Conservation (phyloP, 257 asterid genomes). For the Fraxinus cuspidata region DNA sequence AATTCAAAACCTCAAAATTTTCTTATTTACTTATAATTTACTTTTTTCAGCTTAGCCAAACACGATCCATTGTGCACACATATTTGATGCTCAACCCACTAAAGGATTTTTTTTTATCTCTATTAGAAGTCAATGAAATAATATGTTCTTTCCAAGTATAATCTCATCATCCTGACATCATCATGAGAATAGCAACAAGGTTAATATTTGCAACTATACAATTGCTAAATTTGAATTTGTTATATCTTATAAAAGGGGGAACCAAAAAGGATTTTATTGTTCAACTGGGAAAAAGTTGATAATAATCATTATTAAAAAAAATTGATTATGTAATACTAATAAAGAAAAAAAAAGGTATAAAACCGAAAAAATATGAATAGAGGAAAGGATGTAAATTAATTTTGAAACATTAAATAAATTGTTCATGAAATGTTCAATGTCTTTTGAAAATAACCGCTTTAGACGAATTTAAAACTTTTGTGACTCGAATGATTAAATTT, state of each 20-base stretch:
- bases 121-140: neutral
- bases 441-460: neutral
- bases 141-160: neutral
- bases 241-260: neutral
- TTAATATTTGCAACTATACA: no score
- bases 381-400: no score
- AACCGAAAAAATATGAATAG: neutral
- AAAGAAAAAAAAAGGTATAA: neutral
- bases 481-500: no score
- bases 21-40: neutral
- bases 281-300: no score
- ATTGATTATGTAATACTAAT: no score
- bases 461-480: neutral
- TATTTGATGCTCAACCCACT: neutral
- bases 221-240: no score
- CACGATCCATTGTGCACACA: neutral
- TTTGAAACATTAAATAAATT: no score
- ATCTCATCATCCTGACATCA: neutral
- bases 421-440: neutral
- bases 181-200: neutral
- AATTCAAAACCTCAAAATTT: no score
- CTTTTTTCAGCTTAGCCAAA: neutral
- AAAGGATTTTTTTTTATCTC: neutral
- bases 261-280: neutral
- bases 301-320: no score